Evolutionary conservation across 106 monocot species (phyloP).

Genomic region (Narthecium ossifragum): DNA sequence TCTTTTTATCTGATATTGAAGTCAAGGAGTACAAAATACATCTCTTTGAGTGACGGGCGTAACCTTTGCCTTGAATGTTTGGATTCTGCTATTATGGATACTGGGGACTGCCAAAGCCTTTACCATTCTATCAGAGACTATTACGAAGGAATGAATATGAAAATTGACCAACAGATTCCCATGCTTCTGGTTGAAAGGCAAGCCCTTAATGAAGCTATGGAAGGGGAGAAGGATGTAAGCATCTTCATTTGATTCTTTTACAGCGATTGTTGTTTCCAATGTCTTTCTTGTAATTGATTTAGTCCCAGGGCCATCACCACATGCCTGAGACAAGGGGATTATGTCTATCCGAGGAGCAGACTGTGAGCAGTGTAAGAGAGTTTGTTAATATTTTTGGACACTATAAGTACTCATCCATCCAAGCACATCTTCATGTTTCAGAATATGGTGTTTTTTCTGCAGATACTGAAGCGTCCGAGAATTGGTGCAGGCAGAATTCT

Average conservation of each 20-base stretch:
- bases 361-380: constrained; percentile 80
- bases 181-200: constrained; percentile 98
- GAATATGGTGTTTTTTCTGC: constrained; percentile 14
- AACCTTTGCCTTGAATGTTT: constrained; percentile 91
- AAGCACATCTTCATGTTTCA: no score
- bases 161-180: constrained; percentile 94
- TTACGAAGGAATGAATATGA: constrained; percentile 98
- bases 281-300: neutral
- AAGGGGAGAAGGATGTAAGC: constrained; percentile 92
- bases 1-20: constrained; percentile 16
- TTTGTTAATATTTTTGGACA: no score
- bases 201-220: constrained; percentile 97
- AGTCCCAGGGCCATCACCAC: constrained; percentile 65
- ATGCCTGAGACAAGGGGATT: constrained; percentile 96
- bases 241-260: neutral
- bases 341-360: constrained; percentile 92
- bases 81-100: constrained; percentile 92
- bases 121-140: constrained; percentile 95
- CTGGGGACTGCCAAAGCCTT: constrained; percentile 89
- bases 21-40: constrained; percentile 71
- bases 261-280: neutral
- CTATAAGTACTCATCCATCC: neutral
- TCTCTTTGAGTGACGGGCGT: constrained; percentile 78
- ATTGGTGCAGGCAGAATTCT: constrained; percentile 67
- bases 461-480: constrained; percentile 78